Evolutionary conservation across 2,329 filamentous ascomycete genomes (phyloP).

Genomic region (Pyrenophora tritici-repentis): DNA sequence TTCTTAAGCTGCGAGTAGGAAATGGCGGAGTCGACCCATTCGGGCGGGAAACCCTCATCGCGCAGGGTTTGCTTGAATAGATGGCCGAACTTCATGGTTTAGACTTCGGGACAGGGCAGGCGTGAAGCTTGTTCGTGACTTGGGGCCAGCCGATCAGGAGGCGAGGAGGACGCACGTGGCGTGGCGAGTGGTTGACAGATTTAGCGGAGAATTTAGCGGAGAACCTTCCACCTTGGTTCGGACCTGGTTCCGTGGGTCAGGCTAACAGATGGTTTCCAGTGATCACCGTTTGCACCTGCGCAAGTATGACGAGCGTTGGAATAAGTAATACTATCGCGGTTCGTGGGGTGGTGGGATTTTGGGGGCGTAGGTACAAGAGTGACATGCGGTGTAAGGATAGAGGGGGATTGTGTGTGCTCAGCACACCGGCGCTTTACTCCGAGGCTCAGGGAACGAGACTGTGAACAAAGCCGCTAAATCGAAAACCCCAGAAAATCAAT

Average conservation of each 20-base stretch:
- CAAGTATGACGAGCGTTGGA: background rate
- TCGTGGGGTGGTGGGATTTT: background rate
- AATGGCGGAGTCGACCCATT: conserved; percentile 74
- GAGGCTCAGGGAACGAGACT: conserved; percentile 12
- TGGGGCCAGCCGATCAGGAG: conserved; percentile 30
- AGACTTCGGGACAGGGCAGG: background rate
- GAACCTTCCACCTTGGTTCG: conserved; percentile 8
- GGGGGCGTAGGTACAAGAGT: background rate
- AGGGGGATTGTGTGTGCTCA: background rate
- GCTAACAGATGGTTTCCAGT: conserved; percentile 1
- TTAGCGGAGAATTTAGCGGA: conserved; percentile 23
- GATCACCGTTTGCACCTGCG: conserved; percentile 3
- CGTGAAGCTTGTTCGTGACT: conserved; percentile 6
- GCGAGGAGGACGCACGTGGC: conserved; percentile 37
- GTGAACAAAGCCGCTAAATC: conserved; percentile 6
- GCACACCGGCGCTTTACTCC: conserved; percentile 5
- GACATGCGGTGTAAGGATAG: too few relatives aligned
- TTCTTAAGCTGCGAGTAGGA: conserved; percentile 87
- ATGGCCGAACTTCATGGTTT: conserved; percentile 82
- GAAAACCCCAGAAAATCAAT: conserved; percentile 4
- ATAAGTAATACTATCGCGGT: background rate
- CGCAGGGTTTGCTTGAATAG: conserved; percentile 73
- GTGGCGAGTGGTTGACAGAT: conserved; percentile 6
- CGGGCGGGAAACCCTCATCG: conserved; percentile 73
- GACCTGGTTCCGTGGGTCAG: conserved; percentile 13